Conservation (phyloP, 2,329 filamentous ascomycete genomes). For the Rutstroemia sp. region DNA sequence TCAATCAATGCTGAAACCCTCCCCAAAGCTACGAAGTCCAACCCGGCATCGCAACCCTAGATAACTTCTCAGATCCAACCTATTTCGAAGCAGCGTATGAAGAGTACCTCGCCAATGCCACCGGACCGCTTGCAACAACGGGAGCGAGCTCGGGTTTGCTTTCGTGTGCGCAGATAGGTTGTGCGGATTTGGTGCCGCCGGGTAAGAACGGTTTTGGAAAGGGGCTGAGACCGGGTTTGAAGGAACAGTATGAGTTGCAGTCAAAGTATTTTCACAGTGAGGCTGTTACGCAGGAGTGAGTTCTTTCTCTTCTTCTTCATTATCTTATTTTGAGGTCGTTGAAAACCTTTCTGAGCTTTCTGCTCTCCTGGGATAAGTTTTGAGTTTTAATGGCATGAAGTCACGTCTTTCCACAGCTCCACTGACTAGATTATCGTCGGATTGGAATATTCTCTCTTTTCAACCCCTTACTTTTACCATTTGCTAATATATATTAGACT, state of each 20-base stretch:
- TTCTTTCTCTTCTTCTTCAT: background rate
- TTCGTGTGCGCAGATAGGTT: background rate
- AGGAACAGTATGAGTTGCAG: background rate
- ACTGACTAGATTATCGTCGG: too few relatives aligned
- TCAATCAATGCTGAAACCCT: background rate
- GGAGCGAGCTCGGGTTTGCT: background rate
- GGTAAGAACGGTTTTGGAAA: background rate
- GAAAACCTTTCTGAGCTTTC: too few relatives aligned
- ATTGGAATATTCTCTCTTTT: too few relatives aligned
- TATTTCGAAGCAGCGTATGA: constrained; percentile 2
- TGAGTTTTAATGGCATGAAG: too few relatives aligned
- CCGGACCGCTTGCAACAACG: background rate
- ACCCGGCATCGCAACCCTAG: background rate
- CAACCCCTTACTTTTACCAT: too few relatives aligned
- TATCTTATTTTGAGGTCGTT: too few relatives aligned
- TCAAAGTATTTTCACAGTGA: background rate
- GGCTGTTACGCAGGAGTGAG: background rate
- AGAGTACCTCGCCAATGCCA: background rate
- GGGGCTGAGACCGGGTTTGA: background rate
- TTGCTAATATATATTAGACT: too few relatives aligned
- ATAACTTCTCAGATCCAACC: background rate
- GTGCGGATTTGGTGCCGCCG: background rate
- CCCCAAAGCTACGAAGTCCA: background rate
- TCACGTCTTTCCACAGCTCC: too few relatives aligned
- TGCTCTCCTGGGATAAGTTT: too few relatives aligned